Evolutionary conservation across 2,329 filamentous ascomycete genomes (phyloP), one percentile per base, ranked within the genome.

Genomic region (Ophiostoma quercus): DNA sequence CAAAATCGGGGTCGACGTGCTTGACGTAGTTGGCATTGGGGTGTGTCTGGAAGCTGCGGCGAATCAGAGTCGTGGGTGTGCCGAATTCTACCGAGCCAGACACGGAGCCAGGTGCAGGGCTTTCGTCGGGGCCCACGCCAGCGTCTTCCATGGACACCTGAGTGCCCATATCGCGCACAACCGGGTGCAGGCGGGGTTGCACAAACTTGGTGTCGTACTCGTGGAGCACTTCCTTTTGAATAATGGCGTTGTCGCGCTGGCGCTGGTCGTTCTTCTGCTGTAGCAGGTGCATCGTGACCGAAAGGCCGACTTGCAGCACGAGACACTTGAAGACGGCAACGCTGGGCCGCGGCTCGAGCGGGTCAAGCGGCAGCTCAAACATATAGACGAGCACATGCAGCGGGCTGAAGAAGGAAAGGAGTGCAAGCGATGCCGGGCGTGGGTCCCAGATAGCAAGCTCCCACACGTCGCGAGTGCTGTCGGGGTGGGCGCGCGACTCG

Each of bases 161-260:
- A 0, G 91, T 95, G 6, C 88, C 91, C 1, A 94, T 92, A 87
- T 88, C 85, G 69, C 86, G 81, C 73, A 96, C 91, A 5, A 91
- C 83, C 8, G 90, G 91, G 74, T 96, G 91, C n/a, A 96, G 86
- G 12, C 89, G 86, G 1, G 95, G 95, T 76, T 96, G 92, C 0
- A 99, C 95, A 76, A 90, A 97, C 81, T 99, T 99, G 74, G 88
- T 92, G 77, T 98, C 92, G 77, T 99, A 99, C 80, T 99, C 95
- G 77, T 93, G 90, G 80, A 98, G 84, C 5, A 98, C 94, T 79
- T 98, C 92, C 75, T 90, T 92, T 74, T 96, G 92, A 71, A 99
- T 90, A 66, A 97, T 85, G 1, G 88, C 84, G 1, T 87, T 87
- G 78, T 99, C 95, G 77, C 93, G 96, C 72, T 87, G 87, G 78